Conservation (phyloP, 2,329 filamentous ascomycete genomes). For the Exophiala bonariae region DNA sequence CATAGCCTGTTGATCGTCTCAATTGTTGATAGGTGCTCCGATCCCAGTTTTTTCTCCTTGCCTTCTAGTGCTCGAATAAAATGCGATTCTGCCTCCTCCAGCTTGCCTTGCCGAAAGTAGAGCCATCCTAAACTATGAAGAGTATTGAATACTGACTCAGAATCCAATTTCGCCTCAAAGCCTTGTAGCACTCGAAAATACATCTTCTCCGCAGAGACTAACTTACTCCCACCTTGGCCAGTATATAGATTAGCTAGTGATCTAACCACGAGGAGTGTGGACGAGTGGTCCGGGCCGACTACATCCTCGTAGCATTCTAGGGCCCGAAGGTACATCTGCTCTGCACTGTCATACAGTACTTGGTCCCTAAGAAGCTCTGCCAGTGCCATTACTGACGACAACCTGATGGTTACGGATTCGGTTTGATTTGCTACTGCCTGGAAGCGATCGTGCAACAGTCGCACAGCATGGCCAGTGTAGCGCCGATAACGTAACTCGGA, state of each 20-base stretch:
- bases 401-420: background rate
- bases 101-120: slow-evolving; percentile 28
- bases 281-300: slow-evolving; percentile 20
- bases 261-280: slow-evolving; percentile 23
- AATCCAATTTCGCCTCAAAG: slow-evolving; percentile 23
- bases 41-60: slow-evolving; percentile 25
- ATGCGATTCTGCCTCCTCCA: slow-evolving; percentile 28
- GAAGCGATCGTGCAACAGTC: slow-evolving; percentile 3
- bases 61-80: slow-evolving; percentile 28
- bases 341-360: slow-evolving; percentile 3
- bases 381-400: too few relatives aligned
- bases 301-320: slow-evolving; percentile 12
- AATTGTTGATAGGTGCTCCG: slow-evolving; percentile 29
- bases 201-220: slow-evolving; percentile 29
- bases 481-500: slow-evolving; percentile 4
- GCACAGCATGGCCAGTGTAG: slow-evolving; percentile 3
- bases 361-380: background rate
- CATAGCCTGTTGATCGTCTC: slow-evolving; percentile 30
- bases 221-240: slow-evolving; percentile 28
- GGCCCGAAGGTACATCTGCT: slow-evolving; percentile 13
- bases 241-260: slow-evolving; percentile 22
- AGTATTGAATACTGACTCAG: slow-evolving; percentile 24
- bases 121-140: slow-evolving; percentile 29
- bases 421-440: background rate
- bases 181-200: slow-evolving; percentile 27